These are phyloP conservation scores for Castanea crenata DNA, from an alignment of 306 rosid genomes.

Conservation along the genomic window DNA sequence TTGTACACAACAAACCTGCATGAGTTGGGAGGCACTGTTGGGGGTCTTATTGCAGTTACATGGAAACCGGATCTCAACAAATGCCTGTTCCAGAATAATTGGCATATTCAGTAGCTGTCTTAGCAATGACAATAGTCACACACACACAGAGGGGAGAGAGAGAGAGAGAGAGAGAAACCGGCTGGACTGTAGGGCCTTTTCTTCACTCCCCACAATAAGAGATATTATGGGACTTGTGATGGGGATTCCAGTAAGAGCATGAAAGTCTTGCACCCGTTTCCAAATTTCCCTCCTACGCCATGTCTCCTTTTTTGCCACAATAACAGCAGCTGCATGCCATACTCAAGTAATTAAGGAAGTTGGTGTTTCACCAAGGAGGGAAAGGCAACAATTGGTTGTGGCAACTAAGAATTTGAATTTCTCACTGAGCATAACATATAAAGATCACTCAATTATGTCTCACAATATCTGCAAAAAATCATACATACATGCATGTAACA, in stretches of 20 bases:
- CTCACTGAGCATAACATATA: background rate
- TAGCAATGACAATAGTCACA: background rate
- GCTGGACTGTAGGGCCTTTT: slow-evolving; percentile 84
- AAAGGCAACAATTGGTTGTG: slow-evolving; percentile 1
- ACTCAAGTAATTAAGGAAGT: slow-evolving; percentile 7
- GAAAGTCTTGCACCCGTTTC: slow-evolving; percentile 78
- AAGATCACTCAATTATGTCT: background rate
- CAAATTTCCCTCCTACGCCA: slow-evolving; percentile 85
- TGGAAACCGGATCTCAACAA: slow-evolving; percentile 89
- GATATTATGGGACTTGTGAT: slow-evolving; percentile 87
- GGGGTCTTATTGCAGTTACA: slow-evolving; percentile 93
- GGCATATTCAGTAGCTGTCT: slow-evolving; percentile 13
- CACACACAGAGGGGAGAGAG: background rate
- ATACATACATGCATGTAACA: background rate
- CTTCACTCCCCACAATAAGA: slow-evolving; percentile 82
- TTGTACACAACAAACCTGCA: slow-evolving; percentile 65
- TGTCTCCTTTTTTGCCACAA: slow-evolving; percentile 69
- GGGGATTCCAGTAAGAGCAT: slow-evolving; percentile 73
- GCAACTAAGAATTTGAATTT: background rate
- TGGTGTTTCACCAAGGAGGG: slow-evolving; percentile 1
- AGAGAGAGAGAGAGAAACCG: slow-evolving; percentile 34
- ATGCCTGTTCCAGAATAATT: slow-evolving; percentile 48
- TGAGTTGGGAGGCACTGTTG: slow-evolving; percentile 91
- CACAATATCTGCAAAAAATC: background rate
- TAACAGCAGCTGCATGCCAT: slow-evolving; percentile 65